Conservation (phyloP, 1,139 yeast species). For the Protomyces lactucae-debilis region DNA sequence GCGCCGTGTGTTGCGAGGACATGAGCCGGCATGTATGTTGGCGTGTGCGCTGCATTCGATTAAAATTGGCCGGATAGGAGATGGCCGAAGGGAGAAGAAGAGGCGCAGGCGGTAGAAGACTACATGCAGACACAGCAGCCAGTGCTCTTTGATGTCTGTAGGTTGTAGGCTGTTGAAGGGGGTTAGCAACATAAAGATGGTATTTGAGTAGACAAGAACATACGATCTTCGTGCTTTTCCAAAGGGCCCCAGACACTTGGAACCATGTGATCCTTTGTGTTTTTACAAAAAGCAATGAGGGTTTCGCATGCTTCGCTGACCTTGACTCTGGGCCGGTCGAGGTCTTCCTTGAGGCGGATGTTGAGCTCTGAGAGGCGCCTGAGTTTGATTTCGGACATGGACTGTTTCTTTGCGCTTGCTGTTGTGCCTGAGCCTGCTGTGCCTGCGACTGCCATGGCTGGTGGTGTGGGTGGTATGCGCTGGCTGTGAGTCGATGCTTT, state of each 20-base stretch:
- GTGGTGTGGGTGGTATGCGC: neutral
- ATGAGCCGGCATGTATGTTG: too few relatives aligned
- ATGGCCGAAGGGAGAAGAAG: too few relatives aligned
- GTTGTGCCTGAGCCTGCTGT: constrained; percentile 9
- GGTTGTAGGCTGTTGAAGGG: neutral
- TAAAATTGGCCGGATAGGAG: too few relatives aligned
- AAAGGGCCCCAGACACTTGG: constrained; percentile 33
- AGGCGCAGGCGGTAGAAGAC: too few relatives aligned
- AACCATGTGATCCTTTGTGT: constrained; percentile 33
- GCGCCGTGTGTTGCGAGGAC: too few relatives aligned
- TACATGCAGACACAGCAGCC: neutral
- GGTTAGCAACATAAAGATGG: neutral
- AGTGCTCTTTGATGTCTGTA: neutral
- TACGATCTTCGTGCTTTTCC: constrained; percentile 32
- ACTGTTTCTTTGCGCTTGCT: constrained; percentile 29
- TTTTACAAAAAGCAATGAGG: constrained; percentile 31
- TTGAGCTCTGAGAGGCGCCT: constrained; percentile 31
- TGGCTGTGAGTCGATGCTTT: neutral
- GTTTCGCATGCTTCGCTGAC: constrained; percentile 33
- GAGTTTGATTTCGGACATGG: constrained; percentile 32
- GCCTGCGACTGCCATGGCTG: neutral
- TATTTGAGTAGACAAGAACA: neutral
- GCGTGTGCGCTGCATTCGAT: too few relatives aligned
- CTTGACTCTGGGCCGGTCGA: constrained; percentile 32
- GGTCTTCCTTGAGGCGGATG: constrained; percentile 31